Percentiles rank a stretch among this genome's conserved stretches.
These are phyloP conservation scores for Stereocaulon alpinum DNA, from an alignment of 495 filamentous ascomycete species.

Conservation along the genomic window DNA sequence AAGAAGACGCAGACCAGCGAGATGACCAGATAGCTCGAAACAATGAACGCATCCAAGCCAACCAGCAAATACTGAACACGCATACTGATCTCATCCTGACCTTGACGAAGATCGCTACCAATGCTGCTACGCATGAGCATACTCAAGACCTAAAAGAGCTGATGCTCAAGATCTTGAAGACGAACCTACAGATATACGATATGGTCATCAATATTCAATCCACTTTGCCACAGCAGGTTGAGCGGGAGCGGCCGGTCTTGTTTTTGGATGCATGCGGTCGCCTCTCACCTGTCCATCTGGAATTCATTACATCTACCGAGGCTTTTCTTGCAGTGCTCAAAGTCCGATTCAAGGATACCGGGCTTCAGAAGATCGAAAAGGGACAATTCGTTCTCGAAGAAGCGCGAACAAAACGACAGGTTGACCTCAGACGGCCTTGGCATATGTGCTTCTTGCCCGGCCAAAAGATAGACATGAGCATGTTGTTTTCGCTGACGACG, in stretches of 20 bases:
- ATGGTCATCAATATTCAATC: constrained; percentile 23
- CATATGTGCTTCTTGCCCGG: constrained; percentile 23
- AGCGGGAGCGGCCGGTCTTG: constrained; percentile 28
- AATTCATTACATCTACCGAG: constrained; percentile 24
- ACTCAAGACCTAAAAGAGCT: constrained; percentile 17
- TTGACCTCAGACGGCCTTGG: constrained; percentile 21
- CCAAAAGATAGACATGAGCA: constrained; percentile 25
- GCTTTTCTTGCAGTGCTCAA: constrained; percentile 18
- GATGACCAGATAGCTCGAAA: constrained; percentile 12
- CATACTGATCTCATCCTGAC: not conserved
- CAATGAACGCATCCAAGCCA: constrained; percentile 10
- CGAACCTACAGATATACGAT: constrained; percentile 24
- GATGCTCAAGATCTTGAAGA: constrained; percentile 14
- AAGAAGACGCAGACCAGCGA: constrained; percentile 16
- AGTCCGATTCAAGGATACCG: constrained; percentile 18
- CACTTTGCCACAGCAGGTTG: constrained; percentile 23
- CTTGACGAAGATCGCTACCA: not conserved
- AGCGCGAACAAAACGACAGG: constrained; percentile 14
- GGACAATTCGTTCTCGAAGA: constrained; percentile 26
- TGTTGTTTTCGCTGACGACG: constrained; percentile 23
- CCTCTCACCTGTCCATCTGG: constrained; percentile 24
- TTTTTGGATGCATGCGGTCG: constrained; percentile 25
- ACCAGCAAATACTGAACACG: not conserved
- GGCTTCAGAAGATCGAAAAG: constrained; percentile 16
- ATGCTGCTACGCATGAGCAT: constrained; percentile 12